Conservation (phyloP, 306 rosid species). For the Datisca glomerata region DNA sequence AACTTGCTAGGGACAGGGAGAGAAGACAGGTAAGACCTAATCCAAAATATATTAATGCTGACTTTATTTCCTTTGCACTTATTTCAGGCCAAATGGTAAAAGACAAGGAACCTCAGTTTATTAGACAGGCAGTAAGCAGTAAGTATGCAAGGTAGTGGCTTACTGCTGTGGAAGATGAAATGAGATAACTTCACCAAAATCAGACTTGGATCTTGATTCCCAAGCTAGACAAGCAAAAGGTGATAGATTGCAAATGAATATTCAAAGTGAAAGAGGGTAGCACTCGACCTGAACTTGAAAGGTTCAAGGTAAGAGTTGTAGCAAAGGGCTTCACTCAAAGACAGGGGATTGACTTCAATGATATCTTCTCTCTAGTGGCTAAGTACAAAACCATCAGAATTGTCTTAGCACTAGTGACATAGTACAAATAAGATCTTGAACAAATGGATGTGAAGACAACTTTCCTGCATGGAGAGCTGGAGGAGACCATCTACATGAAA, state of each 20-base stretch:
- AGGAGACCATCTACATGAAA: no score
- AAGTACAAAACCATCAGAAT: no score
- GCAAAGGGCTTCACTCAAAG: no score
- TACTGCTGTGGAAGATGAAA: background rate
- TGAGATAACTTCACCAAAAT: background rate
- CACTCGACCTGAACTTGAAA: background rate
- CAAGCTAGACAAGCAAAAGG: background rate
- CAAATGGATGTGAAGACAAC: background rate
- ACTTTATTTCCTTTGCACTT: background rate
- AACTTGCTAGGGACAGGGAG: background rate
- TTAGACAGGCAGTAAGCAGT: background rate
- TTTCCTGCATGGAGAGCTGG: no score
- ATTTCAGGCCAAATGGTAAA: background rate
- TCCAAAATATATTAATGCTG: no score
- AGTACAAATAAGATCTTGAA: no score
- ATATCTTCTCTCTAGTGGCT: no score
- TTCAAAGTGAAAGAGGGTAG: background rate
- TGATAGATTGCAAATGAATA: no score
- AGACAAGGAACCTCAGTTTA: background rate
- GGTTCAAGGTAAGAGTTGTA: no score
- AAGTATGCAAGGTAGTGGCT: background rate
- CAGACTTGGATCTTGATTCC: background rate
- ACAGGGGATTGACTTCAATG: no score
- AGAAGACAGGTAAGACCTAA: no score
- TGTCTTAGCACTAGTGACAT: no score